Conservation (phyloP, 2,329 filamentous ascomycete genomes). For the Acephala macrosclerotiorum region DNA sequence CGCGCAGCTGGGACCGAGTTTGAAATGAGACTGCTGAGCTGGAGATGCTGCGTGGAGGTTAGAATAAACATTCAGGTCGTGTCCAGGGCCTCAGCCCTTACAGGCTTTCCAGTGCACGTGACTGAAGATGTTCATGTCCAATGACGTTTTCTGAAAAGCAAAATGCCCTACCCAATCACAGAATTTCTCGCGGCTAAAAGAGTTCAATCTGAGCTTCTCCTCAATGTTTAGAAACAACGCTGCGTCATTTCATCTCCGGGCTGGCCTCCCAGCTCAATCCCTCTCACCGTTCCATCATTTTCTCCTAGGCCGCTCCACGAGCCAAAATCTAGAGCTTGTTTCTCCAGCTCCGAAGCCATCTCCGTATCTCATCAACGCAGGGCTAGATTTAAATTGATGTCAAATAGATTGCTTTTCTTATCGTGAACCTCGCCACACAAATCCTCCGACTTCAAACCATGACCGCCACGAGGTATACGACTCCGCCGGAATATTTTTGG, state of each 20-base stretch:
- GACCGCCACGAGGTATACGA: too few relatives aligned
- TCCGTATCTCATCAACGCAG: constrained; percentile 16
- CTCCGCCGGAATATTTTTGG: too few relatives aligned
- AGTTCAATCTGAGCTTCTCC: not conserved
- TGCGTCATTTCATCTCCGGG: constrained; percentile 5
- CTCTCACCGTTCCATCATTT: not conserved
- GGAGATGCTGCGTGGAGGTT: constrained; percentile 6
- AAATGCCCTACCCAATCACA: not conserved
- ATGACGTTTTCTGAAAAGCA: not conserved
- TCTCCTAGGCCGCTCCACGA: not conserved
- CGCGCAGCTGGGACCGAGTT: not conserved
- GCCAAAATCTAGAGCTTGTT: constrained; percentile 1
- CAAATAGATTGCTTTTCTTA: constrained; percentile 10
- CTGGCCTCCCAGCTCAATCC: not conserved
- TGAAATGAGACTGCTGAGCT: not conserved
- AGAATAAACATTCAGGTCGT: constrained; percentile 7
- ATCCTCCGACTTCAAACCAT: constrained; percentile 1
- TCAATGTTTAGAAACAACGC: not conserved
- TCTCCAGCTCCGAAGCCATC: constrained; percentile 7
- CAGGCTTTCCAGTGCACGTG: not conserved
- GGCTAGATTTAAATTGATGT: constrained; percentile 17
- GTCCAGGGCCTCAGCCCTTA: not conserved
- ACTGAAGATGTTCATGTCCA: too few relatives aligned
- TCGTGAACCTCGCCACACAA: not conserved
- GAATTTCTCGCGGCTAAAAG: constrained; percentile 1